A percentile compares a stretch with the other conserved stretches of the same genome.
Conservation (phyloP, 192 early-diverging fungal genomes). For the Coemansia sp. region DNA sequence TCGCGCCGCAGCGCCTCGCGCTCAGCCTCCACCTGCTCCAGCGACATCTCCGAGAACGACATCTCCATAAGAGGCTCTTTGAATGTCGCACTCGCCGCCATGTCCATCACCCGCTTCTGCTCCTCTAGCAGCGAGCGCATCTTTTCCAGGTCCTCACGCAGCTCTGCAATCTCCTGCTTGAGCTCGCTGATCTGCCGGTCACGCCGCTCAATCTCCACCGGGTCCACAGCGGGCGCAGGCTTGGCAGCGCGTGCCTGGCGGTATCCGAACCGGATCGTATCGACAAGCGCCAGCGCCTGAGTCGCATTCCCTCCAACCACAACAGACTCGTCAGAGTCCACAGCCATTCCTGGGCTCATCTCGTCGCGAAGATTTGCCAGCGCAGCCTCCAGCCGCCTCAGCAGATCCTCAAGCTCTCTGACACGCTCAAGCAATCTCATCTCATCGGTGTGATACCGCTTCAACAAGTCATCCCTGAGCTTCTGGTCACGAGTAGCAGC, state of each 20-base stretch:
- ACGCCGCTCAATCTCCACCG: slow-evolving; percentile 54
- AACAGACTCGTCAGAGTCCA: background rate
- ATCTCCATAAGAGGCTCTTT: slow-evolving; percentile 11
- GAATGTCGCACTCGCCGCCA: slow-evolving; percentile 18
- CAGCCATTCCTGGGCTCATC: background rate
- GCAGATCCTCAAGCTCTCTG: slow-evolving; percentile 29
- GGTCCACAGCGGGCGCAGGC: slow-evolving; percentile 14
- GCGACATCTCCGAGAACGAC: slow-evolving; percentile 58
- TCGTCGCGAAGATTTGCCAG: slow-evolving; percentile 14
- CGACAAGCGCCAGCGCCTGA: slow-evolving; percentile 44
- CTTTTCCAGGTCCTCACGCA: slow-evolving; percentile 33
- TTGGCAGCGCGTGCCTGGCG: slow-evolving; percentile 16
- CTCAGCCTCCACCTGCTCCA: slow-evolving; percentile 53
- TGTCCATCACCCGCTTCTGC: slow-evolving; percentile 40
- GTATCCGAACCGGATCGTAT: slow-evolving; percentile 19
- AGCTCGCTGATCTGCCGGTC: slow-evolving; percentile 58
- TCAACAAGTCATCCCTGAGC: slow-evolving; percentile 40
- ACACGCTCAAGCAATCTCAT: slow-evolving; percentile 12
- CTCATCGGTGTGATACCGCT: slow-evolving; percentile 38
- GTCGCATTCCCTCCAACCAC: slow-evolving; percentile 25
- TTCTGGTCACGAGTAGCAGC: slow-evolving; percentile 14
- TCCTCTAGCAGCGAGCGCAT: slow-evolving; percentile 40
- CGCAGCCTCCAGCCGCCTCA: slow-evolving; percentile 20
- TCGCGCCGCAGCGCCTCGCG: slow-evolving; percentile 55
- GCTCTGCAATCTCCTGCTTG: slow-evolving; percentile 24